phyloP scores from a whole-genome alignment of 2,329 filamentous ascomycete genomes.

The Aureobasidium vineae region DNA sequence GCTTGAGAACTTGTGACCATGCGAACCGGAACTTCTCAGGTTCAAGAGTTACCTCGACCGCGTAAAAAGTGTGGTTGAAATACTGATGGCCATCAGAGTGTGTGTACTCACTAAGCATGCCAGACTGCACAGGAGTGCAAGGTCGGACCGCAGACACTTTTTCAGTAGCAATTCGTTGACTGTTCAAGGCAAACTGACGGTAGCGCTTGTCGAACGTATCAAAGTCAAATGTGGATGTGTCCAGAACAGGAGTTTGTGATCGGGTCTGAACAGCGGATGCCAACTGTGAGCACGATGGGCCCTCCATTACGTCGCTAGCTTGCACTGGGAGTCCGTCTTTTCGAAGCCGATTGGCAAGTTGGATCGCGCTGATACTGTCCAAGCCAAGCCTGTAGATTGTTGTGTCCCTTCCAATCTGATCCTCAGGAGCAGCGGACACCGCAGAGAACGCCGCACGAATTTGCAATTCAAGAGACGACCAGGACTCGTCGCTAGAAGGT shows the following conservation, averaged over 20 bases:
- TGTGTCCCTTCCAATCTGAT: constrained; percentile 57
- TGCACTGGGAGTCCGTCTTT: constrained; percentile 58
- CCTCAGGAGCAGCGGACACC: constrained; percentile 54
- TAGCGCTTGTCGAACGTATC: constrained; percentile 51
- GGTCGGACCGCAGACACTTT: constrained; percentile 63
- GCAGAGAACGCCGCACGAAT: constrained; percentile 59
- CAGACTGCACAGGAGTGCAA: constrained; percentile 75
- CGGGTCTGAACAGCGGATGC: constrained; percentile 32
- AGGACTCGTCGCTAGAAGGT: constrained; percentile 35
- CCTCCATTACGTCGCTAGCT: constrained; percentile 71
- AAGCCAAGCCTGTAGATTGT: constrained; percentile 87
- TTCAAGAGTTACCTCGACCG: constrained; percentile 46
- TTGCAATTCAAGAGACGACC: constrained; percentile 52
- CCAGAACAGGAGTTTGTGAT: constrained; percentile 22
- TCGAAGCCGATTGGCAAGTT: constrained; percentile 69
- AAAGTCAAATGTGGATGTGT: constrained; percentile 47
- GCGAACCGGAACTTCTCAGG: constrained; percentile 51
- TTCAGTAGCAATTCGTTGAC: constrained; percentile 36
- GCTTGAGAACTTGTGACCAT: constrained; percentile 56
- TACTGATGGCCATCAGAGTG: constrained; percentile 67
- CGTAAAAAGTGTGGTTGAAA: constrained; percentile 67
- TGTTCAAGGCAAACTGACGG: constrained; percentile 37
- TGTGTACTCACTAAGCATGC: constrained; percentile 73
- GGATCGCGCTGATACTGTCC: constrained; percentile 83
- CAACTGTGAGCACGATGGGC: constrained; percentile 39